These are phyloP conservation scores for Teunomyces stri DNA, from an alignment of 805 yeast species.

Conservation along the genomic window DNA sequence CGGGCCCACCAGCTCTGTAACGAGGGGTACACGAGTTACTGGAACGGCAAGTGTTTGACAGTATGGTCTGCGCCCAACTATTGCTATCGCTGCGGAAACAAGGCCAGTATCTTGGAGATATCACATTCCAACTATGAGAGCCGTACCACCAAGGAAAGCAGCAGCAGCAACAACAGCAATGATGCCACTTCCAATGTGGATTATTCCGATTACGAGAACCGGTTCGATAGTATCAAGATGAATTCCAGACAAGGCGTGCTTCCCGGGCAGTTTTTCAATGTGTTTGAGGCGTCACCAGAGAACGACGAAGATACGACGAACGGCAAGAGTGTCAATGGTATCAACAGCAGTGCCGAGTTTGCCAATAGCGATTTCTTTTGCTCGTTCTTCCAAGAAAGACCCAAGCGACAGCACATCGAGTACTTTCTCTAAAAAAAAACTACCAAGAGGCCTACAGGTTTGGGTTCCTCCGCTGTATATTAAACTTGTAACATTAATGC, in stretches of 20 bases:
- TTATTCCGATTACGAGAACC: neutral
- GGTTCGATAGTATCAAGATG: slow-evolving; percentile 1
- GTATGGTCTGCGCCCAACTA: slow-evolving; percentile 99
- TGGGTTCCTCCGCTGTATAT: neutral
- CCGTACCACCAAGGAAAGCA: slow-evolving; percentile 10
- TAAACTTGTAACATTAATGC: neutral
- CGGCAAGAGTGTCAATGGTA: slow-evolving; percentile 41
- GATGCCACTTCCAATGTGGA: slow-evolving; percentile 5
- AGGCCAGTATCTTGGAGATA: slow-evolving; percentile 94
- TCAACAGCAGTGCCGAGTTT: slow-evolving; percentile 9
- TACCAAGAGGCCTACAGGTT: neutral
- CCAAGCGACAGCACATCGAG: slow-evolving; percentile 44
- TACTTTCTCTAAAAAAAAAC: slow-evolving; percentile 40
- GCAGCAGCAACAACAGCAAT: too few species aligned
- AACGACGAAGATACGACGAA: slow-evolving; percentile 59
- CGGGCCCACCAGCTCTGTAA: slow-evolving; percentile 97
- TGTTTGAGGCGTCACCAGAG: slow-evolving; percentile 96
- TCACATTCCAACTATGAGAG: slow-evolving; percentile 45
- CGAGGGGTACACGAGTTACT: slow-evolving; percentile 90
- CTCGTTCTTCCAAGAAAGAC: slow-evolving; percentile 26
- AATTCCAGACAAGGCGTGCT: slow-evolving; percentile 25
- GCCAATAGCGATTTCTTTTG: slow-evolving; percentile 21
- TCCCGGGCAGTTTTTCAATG: slow-evolving; percentile 74
- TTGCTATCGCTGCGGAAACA: slow-evolving; percentile 94
- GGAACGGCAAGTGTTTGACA: slow-evolving; percentile 87